These are phyloP conservation scores for Oryza meyeriana DNA, from an alignment of 176 grass and related monocot genomes.

Conservation along the genomic window DNA sequence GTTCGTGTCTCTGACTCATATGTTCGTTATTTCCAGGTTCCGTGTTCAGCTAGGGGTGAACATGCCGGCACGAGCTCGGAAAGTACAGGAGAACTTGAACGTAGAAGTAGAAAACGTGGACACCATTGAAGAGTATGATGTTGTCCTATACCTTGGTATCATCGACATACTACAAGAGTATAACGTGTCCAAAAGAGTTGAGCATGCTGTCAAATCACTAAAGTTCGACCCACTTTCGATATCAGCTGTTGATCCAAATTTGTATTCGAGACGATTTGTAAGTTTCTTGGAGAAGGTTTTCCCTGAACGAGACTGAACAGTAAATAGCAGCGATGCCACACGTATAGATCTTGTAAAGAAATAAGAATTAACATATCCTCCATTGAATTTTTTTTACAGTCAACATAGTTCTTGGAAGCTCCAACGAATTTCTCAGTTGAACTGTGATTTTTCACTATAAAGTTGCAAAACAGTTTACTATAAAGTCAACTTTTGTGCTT, in stretches of 20 bases:
- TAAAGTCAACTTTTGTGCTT: not conserved
- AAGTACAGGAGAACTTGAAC: constrained; percentile 36
- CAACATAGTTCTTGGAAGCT: constrained; percentile 1
- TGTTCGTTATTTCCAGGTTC: constrained; percentile 56
- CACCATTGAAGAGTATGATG: constrained; percentile 61
- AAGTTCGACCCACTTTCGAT: constrained; percentile 86
- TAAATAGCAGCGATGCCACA: not conserved
- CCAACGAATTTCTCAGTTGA: not conserved
- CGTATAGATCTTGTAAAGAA: constrained; percentile 19
- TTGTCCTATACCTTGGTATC: constrained; percentile 94
- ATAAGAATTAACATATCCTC: not conserved
- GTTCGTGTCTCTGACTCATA: not conserved
- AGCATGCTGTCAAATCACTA: constrained; percentile 81
- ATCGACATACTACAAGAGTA: constrained; percentile 95
- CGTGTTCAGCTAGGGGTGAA: constrained; percentile 92
- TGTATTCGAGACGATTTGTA: constrained; percentile 78
- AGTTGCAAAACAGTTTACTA: not conserved
- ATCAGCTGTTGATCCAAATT: constrained; percentile 71
- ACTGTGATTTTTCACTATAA: not conserved
- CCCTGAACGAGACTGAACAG: constrained; percentile 43
- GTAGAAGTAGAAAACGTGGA: constrained; percentile 40
- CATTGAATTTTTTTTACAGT: not conserved
- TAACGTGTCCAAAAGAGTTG: constrained; percentile 77
- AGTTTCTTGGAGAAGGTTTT: constrained; percentile 82
- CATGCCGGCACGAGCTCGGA: constrained; percentile 84